phyloP scores from a whole-genome alignment of 306 rosid species.

The Sicyos baderoa region DNA sequence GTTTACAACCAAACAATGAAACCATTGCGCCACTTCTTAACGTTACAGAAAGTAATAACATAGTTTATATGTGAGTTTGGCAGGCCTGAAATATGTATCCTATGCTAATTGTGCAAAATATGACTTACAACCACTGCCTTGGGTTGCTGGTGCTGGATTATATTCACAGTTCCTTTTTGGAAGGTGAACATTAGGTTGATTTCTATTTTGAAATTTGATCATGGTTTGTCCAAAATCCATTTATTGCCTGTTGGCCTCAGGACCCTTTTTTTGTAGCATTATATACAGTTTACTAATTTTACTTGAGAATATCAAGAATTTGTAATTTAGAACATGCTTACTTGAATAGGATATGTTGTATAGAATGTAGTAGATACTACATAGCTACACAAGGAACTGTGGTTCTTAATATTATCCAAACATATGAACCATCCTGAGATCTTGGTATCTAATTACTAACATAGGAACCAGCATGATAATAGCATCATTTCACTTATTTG shows the following conservation, averaged over 20 bases:
- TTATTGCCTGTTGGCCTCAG: not conserved
- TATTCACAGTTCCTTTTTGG: not conserved
- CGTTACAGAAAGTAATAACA: not conserved
- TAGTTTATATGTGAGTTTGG: not conserved
- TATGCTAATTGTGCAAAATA: not conserved
- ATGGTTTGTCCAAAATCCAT: not conserved
- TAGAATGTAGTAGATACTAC: not conserved
- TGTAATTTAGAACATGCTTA: not conserved
- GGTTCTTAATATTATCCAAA: constrained; percentile 1
- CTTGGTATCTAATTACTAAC: no score
- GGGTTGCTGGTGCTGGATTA: not conserved
- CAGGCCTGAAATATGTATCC: not conserved
- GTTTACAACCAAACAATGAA: no score
- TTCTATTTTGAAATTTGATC: not conserved
- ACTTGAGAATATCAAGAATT: not conserved
- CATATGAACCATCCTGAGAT: not conserved
- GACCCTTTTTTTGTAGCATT: not conserved
- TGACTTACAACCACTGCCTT: not conserved
- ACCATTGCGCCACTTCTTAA: no score
- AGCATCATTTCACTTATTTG: not conserved
- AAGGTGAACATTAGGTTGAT: not conserved
- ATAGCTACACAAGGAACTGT: not conserved
- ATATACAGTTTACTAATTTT: not conserved
- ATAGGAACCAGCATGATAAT: not conserved
- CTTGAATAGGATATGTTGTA: no score